Evolutionary conservation across 2,329 filamentous ascomycete genomes (phyloP), one percentile per base, ranked within the genome.

Genomic region (Trichoderma lentiforme): DNA sequence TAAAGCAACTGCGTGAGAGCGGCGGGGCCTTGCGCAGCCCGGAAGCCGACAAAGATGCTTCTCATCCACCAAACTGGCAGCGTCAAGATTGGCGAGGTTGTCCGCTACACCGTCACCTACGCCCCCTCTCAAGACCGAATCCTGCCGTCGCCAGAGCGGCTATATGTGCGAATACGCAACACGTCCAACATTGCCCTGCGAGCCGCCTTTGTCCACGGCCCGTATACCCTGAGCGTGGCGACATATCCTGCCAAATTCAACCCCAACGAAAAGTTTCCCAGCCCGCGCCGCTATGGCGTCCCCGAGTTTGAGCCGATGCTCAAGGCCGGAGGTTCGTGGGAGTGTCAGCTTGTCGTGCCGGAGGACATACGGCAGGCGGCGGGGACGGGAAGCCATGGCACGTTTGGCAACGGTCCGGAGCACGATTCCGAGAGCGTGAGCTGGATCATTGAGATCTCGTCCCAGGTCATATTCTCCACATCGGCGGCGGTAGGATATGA

Each of bases 271-370:
- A 94, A 93, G 79, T 91, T 92, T 76, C 88, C 91, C 72, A 86
- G 91, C 66, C 87, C 91, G 1, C 88, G 90, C 67, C 86, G 86
- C 67, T 91, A 94, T 83, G 93, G 93, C 61, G 87, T 92, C 1
- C 96, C 96, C 18, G 93, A 97, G 77, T 99, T 96, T 78, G 96
- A 99, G 82, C 95, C 96, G 61, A 95, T 97, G 85, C 88, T 99
- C 79, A 98, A 98, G 85, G 95, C 96, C 9, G 96, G 95, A 34
- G 95, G 94, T 7, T 90, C 88, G 60, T 99, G 95, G 92, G 89
- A 90, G 76, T 92, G 93, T 72, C 89, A 91, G 78, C 87, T 99
- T 74, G 86, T 89, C 6, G 91, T 99, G 0, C 95, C 95, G 0
- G 91, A 95, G 70, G 85, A 91, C 74, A 91, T 96, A 73, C 87